Percentiles rank a stretch among this genome's conserved stretches.
phyloP scores from a whole-genome alignment of 2,329 filamentous ascomycete species.

The Coniochaeta hoffmannii region DNA sequence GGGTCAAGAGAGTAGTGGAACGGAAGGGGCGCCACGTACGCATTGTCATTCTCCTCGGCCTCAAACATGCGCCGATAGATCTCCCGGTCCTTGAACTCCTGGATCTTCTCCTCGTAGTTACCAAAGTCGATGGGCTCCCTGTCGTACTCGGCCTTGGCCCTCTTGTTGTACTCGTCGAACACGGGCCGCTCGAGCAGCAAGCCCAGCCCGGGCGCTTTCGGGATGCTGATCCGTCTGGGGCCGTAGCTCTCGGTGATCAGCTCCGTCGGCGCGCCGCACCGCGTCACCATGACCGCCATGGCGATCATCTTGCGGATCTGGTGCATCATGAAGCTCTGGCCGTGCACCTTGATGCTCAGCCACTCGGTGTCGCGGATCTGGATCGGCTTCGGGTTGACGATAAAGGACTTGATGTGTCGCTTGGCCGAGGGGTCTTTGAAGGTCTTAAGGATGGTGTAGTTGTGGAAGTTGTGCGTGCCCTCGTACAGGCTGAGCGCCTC shows the following conservation, averaged over 20 bases:
- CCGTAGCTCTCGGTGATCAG: constrained; percentile 71
- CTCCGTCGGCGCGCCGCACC: constrained; percentile 68
- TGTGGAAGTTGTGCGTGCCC: constrained; percentile 90
- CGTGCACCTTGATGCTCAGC: constrained; percentile 92
- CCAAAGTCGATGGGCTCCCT: constrained; percentile 70
- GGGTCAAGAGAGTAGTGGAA: not conserved
- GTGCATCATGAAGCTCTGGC: constrained; percentile 99
- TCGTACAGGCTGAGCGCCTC: constrained; percentile 66
- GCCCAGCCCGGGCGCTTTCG: constrained; percentile 86
- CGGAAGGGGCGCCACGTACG: constrained; percentile 48
- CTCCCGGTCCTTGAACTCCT: constrained; percentile 82
- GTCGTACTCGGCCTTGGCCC: constrained; percentile 55
- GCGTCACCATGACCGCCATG: constrained; percentile 77
- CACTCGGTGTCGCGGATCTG: constrained; percentile 90
- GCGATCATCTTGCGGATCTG: constrained; percentile 99
- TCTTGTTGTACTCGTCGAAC: constrained; percentile 81
- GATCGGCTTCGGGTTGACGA: constrained; percentile 66
- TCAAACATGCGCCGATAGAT: constrained; percentile 91
- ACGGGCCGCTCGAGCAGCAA: constrained; percentile 84
- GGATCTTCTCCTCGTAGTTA: constrained; percentile 69
- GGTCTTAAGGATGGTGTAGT: constrained; percentile 90
- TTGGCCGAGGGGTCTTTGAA: constrained; percentile 77
- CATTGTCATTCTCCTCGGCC: constrained; percentile 79
- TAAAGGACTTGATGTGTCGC: constrained; percentile 87
- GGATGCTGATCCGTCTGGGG: constrained; percentile 69